phyloP scores from a whole-genome alignment of 2,329 filamentous ascomycete species.

The Monilinia fructicola region DNA sequence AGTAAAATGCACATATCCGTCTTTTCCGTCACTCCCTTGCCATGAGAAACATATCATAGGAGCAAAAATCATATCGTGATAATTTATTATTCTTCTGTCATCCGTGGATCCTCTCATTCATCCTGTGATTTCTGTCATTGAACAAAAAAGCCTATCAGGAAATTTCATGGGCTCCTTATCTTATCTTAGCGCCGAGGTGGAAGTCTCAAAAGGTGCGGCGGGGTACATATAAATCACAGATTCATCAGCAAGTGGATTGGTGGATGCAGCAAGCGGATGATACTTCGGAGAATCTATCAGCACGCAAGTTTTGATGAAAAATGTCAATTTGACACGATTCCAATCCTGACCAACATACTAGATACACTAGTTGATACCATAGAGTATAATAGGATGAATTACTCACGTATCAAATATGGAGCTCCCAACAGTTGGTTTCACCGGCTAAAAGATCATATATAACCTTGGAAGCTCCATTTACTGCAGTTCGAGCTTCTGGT shows the following conservation, averaged over 20 bases:
- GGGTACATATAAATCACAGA: not conserved
- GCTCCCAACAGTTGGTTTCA: not conserved
- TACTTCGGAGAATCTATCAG: constrained; percentile 1
- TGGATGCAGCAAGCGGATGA: not conserved
- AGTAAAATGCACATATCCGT: not conserved
- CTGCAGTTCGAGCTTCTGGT: not conserved
- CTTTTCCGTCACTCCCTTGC: not conserved
- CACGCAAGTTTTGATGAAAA: constrained; percentile 6
- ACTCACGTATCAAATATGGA: not conserved
- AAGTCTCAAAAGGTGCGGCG: not conserved
- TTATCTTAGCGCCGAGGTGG: constrained; percentile 16
- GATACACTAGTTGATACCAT: not conserved
- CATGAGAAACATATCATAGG: not conserved
- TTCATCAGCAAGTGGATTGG: not conserved
- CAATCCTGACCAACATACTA: not conserved
- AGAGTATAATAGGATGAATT: not conserved
- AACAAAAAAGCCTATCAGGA: constrained; percentile 2
- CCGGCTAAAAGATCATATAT: not conserved
- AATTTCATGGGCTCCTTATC: constrained; percentile 10
- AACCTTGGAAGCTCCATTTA: constrained; percentile 14
- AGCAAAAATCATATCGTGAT: not conserved
- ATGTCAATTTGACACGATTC: not conserved
- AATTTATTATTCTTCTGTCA: not conserved
- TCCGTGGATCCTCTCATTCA: not conserved
- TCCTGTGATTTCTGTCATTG: not conserved